Base-by-base conservation (phyloP, 2,329 filamentous ascomycete genomes). In the Aspergillus terreus region DNA sequence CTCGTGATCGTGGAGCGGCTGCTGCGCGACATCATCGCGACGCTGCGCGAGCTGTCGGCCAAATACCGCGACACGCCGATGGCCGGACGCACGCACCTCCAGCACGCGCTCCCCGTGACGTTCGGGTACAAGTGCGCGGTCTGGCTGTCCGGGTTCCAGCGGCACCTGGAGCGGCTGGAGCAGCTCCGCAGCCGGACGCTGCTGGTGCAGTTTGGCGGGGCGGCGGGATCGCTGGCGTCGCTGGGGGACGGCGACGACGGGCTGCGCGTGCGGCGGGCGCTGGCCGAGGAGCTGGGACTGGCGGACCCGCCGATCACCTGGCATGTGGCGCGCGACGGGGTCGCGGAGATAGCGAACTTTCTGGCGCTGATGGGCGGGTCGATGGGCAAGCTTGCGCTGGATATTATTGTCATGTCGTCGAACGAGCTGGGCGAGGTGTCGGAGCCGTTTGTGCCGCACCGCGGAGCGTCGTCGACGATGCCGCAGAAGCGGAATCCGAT, bases 401-500 rank as follows among this genome's bases (percentile, higher is more conserved):
- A 83, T 53, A 62, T 82, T 0, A 81, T 82, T 30, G 68, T 82
- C 58, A 81, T 82, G 78, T 81, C 75, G 1, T 82, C 79, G 2
- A 82, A 80, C 54, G 80, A 83, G 57, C 63, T 81, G 14, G 71
- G 71, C 2, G 77, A 82, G 61, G 78, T 82, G 2, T 74, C 78
- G 0, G 80, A 83, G 61, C 80, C 80, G 0, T 82, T 78, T 45
- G 77, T 81, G 1, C 75, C 77, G 2, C 78, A 81, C 55, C 71
- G 79, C 6, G 80, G 80, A 0, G 77, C 78, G 1, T 79, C 75
- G 0, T 80, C 76, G 0, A 82, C 80, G 0, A 82, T 82, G 80
- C 79, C 80, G 2, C 79, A 82, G 61, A 83, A 83, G 64, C 72
- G 80, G 4, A 82, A 83, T 44, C 80, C 80, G 1, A 82, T 83